These are phyloP conservation scores for Lepidium didymum DNA, from an alignment of 345 rosid genomes.

Conservation along the genomic window DNA sequence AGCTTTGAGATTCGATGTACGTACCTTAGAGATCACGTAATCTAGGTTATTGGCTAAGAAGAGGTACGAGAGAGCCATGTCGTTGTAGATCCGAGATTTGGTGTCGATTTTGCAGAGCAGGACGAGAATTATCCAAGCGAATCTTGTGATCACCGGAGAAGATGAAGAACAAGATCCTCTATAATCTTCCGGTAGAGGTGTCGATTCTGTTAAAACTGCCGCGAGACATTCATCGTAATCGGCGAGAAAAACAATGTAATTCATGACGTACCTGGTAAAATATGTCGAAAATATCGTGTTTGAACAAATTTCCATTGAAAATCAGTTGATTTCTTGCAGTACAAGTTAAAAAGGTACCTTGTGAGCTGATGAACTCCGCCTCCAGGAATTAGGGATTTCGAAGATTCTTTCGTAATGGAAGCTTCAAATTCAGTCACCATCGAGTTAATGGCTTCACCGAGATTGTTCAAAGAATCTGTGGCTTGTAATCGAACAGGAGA, in stretches of 20 bases:
- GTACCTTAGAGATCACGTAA: slow-evolving; percentile 60
- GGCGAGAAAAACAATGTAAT: slow-evolving; percentile 49
- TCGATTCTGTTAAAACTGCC: slow-evolving; percentile 42
- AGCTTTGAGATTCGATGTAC: slow-evolving; percentile 39
- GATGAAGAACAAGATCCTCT: not conserved
- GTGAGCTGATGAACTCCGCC: slow-evolving; percentile 59
- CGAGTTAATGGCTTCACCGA: slow-evolving; percentile 36
- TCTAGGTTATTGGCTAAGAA: slow-evolving; percentile 76
- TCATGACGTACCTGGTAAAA: slow-evolving; percentile 32
- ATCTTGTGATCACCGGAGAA: slow-evolving; percentile 36
- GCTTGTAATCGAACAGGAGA: slow-evolving; percentile 50
- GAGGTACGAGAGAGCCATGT: slow-evolving; percentile 56
- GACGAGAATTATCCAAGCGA: slow-evolving; percentile 66
- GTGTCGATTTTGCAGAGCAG: slow-evolving; percentile 70
- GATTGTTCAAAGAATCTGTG: slow-evolving; percentile 36
- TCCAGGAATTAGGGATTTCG: slow-evolving; percentile 36
- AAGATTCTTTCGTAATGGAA: slow-evolving; percentile 43
- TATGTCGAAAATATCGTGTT: no score
- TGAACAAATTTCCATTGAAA: no score
- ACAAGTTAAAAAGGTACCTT: not conserved
- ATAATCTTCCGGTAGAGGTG: slow-evolving; percentile 40
- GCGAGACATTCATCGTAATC: slow-evolving; percentile 48
- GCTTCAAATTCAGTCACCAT: slow-evolving; percentile 50
- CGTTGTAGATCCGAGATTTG: slow-evolving; percentile 51
- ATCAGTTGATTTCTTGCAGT: no score